Base-by-base conservation (phyloP, 116 monocot species). In the Phalaenopsis hybrid region DNA sequence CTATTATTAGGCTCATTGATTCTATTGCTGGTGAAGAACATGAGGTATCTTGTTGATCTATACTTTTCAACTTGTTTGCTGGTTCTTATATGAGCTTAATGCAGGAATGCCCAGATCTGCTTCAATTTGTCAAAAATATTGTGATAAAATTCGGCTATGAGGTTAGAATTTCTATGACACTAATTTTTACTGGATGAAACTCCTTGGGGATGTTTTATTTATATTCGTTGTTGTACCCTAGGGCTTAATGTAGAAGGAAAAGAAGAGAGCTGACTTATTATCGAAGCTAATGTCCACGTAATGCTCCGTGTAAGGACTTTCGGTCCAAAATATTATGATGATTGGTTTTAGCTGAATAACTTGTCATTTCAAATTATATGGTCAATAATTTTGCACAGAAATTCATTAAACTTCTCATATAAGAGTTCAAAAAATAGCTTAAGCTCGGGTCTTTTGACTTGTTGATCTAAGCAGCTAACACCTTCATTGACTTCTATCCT, bases 101-200 rank as follows among this genome's bases (percentile, higher is more conserved):
- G 85, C 90, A 92, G 90, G 89, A 83, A 77, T 82, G 41, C 57
- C 89, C 84, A 55, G 85, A 90, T 83, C 87, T 84, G 57, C 85
- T 84, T 77, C 85, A 90, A 28, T 88, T 88, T 77, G 51, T 88
- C 2, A 82, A 85, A 79, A 86, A 89, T 83, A 77, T 93, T 28
- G 87, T 86, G 57, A 76, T 65, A 44, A 80, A 41, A 25, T 87
- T 87, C 75, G 92, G 90, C 41, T 90, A 87, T 84, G 90, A 89
- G 88, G 92, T 93, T n/a, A 83, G 87, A 45, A 6, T 23, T 55
- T 51, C 6, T 75, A 6, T 13, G 13, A 11, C 41, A 15, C 4
- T 72, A 5, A 41, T 1, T 4, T 13, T 11, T 65, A 21, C 65
- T 65, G 65, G n/a, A 8, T 23, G 21, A 4, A 65, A 65, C 65